Base-by-base conservation (phyloP, 2,329 filamentous ascomycete species). In the Paecilomyces dactylethromorphus region DNA sequence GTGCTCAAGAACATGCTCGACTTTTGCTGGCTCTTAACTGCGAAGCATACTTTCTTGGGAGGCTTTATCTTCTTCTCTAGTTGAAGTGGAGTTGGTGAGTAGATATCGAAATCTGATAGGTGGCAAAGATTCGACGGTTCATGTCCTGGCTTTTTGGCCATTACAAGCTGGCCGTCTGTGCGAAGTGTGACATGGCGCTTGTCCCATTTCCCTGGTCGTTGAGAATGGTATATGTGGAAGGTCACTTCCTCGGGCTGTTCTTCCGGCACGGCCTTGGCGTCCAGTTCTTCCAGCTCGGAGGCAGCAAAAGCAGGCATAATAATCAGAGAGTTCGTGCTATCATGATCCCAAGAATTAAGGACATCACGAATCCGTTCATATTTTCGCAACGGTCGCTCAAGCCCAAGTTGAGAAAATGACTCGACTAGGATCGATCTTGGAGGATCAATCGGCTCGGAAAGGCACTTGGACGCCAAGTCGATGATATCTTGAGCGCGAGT, bases 11-110 rank as follows among this genome's bases (percentile, higher is more conserved):
- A 97, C 68, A 96, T 87, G 59, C 84, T 86, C 0, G 88, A 88
- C 74, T 93, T 96, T 69, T 96, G 88, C 76, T 96, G 92, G 66
- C 90, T 95, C 76, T 96, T 97, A 66, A 97, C 82, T 0, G 91
- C 92, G 68, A 90, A 93, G 75, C 91, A 96, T 65, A 87, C 82
- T 69, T 87, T 89, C 74, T 94, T 96, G 0, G 93, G 93, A 0
- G 92, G 88, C 67, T 88, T 92, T 56, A 97, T 81, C 63, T 85
- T 82, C 67, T 88, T 89, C 39, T 84, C 81, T 62, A 86, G 76
- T 64, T 91, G 86, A 52, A 84, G 82, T 56, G 84, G 81, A 4
- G 86, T 91, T 1, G 91, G 89, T 1, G 82, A 84, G 75, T 97
- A 97, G 54, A 97, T 89, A 69, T 97, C 93, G 72, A 93, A 97